Evolutionary conservation across 1,139 yeast species (phyloP).

Genomic region (Pneumocystis murina): DNA sequence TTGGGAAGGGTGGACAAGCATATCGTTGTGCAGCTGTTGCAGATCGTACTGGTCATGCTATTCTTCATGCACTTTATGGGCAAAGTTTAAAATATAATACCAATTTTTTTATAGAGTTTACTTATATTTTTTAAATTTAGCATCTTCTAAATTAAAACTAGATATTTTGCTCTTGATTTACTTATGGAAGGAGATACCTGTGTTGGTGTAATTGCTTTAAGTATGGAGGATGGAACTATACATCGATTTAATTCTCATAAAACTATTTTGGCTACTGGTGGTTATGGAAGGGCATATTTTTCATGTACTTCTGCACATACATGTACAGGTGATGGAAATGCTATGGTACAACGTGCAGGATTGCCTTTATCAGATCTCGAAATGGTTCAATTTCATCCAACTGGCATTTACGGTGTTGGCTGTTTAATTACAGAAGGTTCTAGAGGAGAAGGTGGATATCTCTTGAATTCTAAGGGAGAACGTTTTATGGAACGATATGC

Average conservation of each 20-base stretch:
- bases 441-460: constrained; percentile 98
- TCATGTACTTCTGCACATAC: constrained; percentile 98
- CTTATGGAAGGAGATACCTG: constrained; percentile 92
- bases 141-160: background rate
- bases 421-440: constrained; percentile 98
- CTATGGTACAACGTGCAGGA: constrained; percentile 97
- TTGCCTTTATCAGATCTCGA: constrained; percentile 94
- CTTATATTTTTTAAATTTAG: background rate
- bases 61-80: constrained; percentile 89
- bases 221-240: constrained; percentile 96
- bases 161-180: constrained; percentile 81
- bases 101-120: constrained; percentile 78
- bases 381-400: constrained; percentile 97
- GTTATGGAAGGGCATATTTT: constrained; percentile 96
- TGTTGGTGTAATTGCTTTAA: constrained; percentile 93
- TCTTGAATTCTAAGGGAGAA: constrained; percentile 94
- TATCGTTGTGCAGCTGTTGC: constrained; percentile 99
- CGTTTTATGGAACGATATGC: constrained; percentile 99
- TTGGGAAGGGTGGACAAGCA: constrained; percentile 97
- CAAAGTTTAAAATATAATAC: constrained; percentile 95
- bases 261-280: constrained; percentile 96
- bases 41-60: constrained; percentile 96
- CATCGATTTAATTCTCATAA: constrained; percentile 96
- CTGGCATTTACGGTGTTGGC: constrained; percentile 98
- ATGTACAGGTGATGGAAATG: constrained; percentile 98